These are phyloP conservation scores for Teunomyces kruisii DNA, from an alignment of 805 yeast genomes.

Conservation along the genomic window DNA sequence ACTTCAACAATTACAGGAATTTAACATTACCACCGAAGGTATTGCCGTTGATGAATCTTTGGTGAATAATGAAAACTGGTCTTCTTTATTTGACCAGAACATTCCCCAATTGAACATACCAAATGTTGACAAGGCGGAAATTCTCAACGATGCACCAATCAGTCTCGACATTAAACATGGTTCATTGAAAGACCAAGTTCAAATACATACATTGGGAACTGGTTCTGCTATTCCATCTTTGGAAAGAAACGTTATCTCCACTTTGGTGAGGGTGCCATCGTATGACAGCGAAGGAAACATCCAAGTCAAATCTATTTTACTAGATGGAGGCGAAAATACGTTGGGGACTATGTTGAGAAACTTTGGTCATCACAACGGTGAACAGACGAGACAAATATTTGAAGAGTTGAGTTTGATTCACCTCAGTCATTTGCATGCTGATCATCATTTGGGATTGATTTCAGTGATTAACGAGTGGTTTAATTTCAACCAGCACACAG, in stretches of 20 bases:
- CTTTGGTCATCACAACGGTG: conserved; percentile 48
- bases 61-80: conserved; percentile 24
- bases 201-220: conserved; percentile 80
- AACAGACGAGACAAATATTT: conserved; percentile 42
- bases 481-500: conserved; percentile 29
- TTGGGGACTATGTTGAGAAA: conserved; percentile 67
- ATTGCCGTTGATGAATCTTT: conserved; percentile 20
- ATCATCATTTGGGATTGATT: conserved; percentile 87
- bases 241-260: conserved; percentile 81
- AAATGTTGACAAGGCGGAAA: conserved; percentile 11
- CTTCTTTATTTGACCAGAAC: conserved; percentile 30
- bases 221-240: conserved; percentile 90
- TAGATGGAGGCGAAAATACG: conserved; percentile 97
- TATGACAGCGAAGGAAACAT: conserved; percentile 16
- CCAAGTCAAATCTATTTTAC: conserved; percentile 47
- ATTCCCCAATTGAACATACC: conserved; percentile 19
- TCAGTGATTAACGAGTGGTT: conserved; percentile 73
- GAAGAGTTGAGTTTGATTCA: conserved; percentile 64
- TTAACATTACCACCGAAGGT: conserved; percentile 22
- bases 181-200: conserved; percentile 52
- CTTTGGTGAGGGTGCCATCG: conserved; percentile 70
- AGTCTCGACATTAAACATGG: conserved; percentile 15
- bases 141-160: conserved; percentile 19
- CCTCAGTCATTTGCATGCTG: conserved; percentile 93
- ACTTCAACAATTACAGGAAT: conserved; percentile 33